phyloP scores from a whole-genome alignment of 805 yeast species.

The Nakazawaea populi region DNA sequence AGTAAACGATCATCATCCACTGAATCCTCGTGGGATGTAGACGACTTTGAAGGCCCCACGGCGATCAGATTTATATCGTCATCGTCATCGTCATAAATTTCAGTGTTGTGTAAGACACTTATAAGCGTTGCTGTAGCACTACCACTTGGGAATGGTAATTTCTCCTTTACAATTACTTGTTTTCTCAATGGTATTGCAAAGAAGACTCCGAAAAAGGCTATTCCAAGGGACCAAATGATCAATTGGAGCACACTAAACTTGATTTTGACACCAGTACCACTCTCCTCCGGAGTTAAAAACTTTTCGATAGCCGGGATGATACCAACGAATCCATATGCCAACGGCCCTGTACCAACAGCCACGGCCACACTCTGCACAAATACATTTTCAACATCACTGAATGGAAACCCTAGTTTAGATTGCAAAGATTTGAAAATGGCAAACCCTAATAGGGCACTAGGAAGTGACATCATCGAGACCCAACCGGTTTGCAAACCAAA shows the following conservation, averaged over 20 bases:
- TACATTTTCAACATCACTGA: conserved; percentile 91
- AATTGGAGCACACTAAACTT: conserved; percentile 43
- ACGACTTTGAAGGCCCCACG: not conserved
- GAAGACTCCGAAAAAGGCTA: conserved; percentile 93
- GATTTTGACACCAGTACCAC: conserved; percentile 46
- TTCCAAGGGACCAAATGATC: conserved; percentile 75
- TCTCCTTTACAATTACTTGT: conserved; percentile 84
- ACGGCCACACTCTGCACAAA: conserved; percentile 89
- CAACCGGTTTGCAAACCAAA: conserved; percentile 97
- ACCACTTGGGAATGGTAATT: conserved; percentile 90
- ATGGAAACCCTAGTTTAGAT: conserved; percentile 31
- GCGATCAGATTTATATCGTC: conserved; percentile 1
- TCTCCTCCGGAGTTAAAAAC: conserved; percentile 71
- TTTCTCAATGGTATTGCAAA: conserved; percentile 85
- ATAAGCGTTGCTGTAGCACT: conserved; percentile 93
- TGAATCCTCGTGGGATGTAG: not conserved
- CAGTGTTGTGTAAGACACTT: conserved; percentile 75
- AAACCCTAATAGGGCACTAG: conserved; percentile 85
- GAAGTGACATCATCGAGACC: conserved; percentile 99
- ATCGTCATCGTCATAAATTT: conserved; percentile 32
- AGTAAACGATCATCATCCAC: too few relatives aligned
- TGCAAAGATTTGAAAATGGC: conserved; percentile 66
- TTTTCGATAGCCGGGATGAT: conserved; percentile 94
- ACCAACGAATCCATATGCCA: conserved; percentile 93
- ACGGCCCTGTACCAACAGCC: conserved; percentile 96